Evolutionary conservation across 139 green algal species (phyloP), one percentile per base, ranked within the genome.

Genomic region (Pseudopediastrum boryanum): DNA sequence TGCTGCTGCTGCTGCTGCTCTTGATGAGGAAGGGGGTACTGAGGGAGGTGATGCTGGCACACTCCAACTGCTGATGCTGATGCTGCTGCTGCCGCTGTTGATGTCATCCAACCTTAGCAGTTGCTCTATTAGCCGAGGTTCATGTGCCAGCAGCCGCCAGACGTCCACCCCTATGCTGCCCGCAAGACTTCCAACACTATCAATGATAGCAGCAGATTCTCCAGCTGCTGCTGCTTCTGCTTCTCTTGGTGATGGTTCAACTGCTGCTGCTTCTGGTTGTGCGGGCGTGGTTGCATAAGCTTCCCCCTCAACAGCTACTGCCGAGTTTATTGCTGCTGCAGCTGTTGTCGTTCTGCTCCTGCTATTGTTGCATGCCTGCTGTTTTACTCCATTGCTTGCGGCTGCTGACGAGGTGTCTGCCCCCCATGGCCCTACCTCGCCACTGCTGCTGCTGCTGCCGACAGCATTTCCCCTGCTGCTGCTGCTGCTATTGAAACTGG

Each of bases 31-130:
- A n/a, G n/a, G n/a, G n/a, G n/a, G n/a, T n/a, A n/a, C 31, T n/a
- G 33, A 7, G 9, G 23, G 23, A 33, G 62, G 36, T 70, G 62
- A 35, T 8, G 27, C n/a, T 12, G 27, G 58, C 21, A 66, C 58
- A 13, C 58, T 66, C 0, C 36, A 3, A 31, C 48, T 65, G 44
- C 69, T 65, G 48, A 39, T 41, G 59, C 71, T 78, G 71, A 51
- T 66, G 52, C 35, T 27, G 23, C 42, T 66, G 36, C 25, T 67
- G 52, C 51, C 31, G 39, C 43, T n/a, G 59, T 56, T 43, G 71
- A 6, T 27, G 7, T 13, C 7, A 25, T 79, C 21, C 71, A 54
- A 12, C 51, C 51, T n/a, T 46, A 51, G 44, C 61, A 36, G 41
- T 13, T 31, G 58, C 35, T 51, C 16, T 27, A 38, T 54, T 13